Evolutionary conservation across 768 basidiomycete genomes (phyloP), one percentile per base, ranked within the genome.

Genomic region (Gloeopeniophorella convolvens): DNA sequence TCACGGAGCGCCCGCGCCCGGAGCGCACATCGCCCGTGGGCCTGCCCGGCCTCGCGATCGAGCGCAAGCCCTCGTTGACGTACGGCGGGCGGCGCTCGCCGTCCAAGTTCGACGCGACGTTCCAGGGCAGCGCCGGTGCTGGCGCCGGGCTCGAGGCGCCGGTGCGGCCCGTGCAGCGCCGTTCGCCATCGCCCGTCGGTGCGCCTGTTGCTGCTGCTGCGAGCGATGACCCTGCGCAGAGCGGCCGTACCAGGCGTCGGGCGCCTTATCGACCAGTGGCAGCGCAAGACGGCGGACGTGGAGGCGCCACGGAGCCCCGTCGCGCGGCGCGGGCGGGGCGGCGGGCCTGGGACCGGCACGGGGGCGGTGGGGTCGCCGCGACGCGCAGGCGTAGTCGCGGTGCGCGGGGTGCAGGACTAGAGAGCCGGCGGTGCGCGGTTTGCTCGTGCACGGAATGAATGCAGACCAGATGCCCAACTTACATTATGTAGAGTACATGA

Each of bases 211-310:
- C 42, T 10, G 30, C 46, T 6, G 39, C 23, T 23, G 21, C 33
- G 31, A 18, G 32, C 7, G 59, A 59, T n/a, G 64, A 68, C 12
- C 85, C 5, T 83, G 85, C 8, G 85, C 86, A 7, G 89, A 92
- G 61, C 74, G 75, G 47, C 83, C 85, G 27, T 92, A 83, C 64
- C 82, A 80, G 89, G 89, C 31, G 89, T 92, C 36, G 83, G 87
- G 24, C 86, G 76, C 67, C 72, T 92, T 30, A 91, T 92, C 56
- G 86, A 89, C 62, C 80, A 90, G 62, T 92, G 89, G 89, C 87
- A 92, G 65, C 80, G 78, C 50, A 90, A 85, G 67, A 79, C 83
- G 30, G 81, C 76, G 15, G 84, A 83, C 56, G 67, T 68, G 16
- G 80, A 78, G 31, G 61, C 66, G 41, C 53, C 69, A 21, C 71